Percentiles rank a stretch among this genome's conserved stretches.
Conservation (phyloP, 371 early-diverging fungal genomes). For the Zychaea mexicana region DNA sequence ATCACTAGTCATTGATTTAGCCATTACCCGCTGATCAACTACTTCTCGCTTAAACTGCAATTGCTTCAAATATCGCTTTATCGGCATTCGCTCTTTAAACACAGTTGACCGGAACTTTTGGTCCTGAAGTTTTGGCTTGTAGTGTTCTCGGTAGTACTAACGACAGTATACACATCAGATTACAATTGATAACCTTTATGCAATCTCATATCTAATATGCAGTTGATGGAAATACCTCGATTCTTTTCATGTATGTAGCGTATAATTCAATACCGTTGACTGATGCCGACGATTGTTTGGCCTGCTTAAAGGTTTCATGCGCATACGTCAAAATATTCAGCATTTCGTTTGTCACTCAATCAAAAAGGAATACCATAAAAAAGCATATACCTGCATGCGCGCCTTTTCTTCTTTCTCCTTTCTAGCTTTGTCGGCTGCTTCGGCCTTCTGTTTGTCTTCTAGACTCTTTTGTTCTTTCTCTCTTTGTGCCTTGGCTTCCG, state of each 20-base stretch:
- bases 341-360: background rate
- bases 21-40: constrained; percentile 10
- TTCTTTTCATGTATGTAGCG: constrained; percentile 26
- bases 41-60: constrained; percentile 19
- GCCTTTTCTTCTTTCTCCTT: constrained; percentile 24
- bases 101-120: background rate
- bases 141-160: constrained; percentile 1
- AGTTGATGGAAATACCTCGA: constrained; percentile 17
- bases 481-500: constrained; percentile 21
- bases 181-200: background rate
- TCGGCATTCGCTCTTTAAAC: constrained; percentile 19
- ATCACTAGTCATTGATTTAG: constrained; percentile 3
- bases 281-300: constrained; percentile 26
- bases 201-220: too few relatives aligned
- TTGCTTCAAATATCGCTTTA: constrained; percentile 8
- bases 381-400: constrained; percentile 7
- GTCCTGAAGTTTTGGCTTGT: constrained; percentile 10
- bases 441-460: constrained; percentile 26
- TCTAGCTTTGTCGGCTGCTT: constrained; percentile 15
- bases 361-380: background rate
- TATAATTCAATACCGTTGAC: constrained; percentile 35
- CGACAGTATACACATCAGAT: background rate
- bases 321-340: background rate
- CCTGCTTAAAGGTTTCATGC: background rate
- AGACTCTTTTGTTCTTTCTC: constrained; percentile 26